These are phyloP conservation scores for Pseudogymnoascus sp. DNA, from an alignment of 2,329 filamentous ascomycete species.

Conservation along the genomic window DNA sequence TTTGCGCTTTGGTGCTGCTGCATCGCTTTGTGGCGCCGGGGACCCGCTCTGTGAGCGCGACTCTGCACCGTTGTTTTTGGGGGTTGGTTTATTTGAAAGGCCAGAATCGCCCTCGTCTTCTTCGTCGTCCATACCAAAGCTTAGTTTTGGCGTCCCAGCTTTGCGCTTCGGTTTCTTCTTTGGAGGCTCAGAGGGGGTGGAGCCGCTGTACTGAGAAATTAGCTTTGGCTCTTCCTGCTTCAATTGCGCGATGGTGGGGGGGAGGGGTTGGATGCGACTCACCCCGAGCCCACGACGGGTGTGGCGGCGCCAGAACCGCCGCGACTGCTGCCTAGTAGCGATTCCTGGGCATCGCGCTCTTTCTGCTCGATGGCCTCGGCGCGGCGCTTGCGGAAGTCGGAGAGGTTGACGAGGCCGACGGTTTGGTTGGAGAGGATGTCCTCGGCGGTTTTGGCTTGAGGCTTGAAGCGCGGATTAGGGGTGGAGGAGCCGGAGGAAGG, in stretches of 20 bases:
- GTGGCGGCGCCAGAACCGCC: slow-evolving; percentile 28
- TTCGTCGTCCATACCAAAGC: slow-evolving; percentile 63
- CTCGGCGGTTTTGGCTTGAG: slow-evolving; percentile 22
- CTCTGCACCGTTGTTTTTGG: slow-evolving; percentile 30
- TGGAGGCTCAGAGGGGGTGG: slow-evolving; percentile 32
- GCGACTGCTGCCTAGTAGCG: slow-evolving; percentile 33
- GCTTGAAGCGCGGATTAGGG: slow-evolving; percentile 27
- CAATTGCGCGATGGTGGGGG: not conserved
- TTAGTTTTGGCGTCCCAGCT: slow-evolving; percentile 41
- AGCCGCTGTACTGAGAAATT: slow-evolving; percentile 28
- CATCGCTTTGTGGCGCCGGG: slow-evolving; percentile 18
- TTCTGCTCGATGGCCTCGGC: slow-evolving; percentile 90
- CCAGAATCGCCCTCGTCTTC: slow-evolving; percentile 34
- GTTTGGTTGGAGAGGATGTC: slow-evolving; percentile 28
- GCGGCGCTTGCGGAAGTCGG: slow-evolving; percentile 91
- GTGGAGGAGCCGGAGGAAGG: slow-evolving; percentile 22
- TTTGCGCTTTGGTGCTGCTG: slow-evolving; percentile 33
- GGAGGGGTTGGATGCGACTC: slow-evolving; percentile 28
- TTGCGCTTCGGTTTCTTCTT: slow-evolving; percentile 39
- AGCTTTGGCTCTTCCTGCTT: not conserved
- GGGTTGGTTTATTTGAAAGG: slow-evolving; percentile 30
- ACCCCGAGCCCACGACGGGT: slow-evolving; percentile 42
- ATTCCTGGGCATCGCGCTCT: slow-evolving; percentile 68
- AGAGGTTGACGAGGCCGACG: slow-evolving; percentile 82
- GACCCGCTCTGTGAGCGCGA: slow-evolving; percentile 25